phyloP scores from a whole-genome alignment of 148 eudicot genomes.

The Silene uniflora region DNA sequence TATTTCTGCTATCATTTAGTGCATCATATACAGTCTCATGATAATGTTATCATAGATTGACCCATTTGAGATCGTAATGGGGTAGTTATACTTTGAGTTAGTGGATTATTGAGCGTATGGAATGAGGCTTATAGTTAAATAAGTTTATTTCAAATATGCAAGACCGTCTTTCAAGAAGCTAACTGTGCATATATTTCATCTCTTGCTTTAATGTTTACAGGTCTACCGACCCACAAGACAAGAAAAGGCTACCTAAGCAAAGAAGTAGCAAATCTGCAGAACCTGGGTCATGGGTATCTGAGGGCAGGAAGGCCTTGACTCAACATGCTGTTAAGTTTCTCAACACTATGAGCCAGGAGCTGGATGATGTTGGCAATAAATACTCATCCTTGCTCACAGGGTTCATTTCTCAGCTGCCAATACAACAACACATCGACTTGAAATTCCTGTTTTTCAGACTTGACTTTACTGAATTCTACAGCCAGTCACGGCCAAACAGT shows the following conservation, averaged over 20 bases:
- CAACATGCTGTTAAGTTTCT: constrained; percentile 82
- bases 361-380: constrained; percentile 66
- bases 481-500: constrained; percentile 42
- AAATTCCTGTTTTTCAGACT: constrained; percentile 94
- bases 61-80: no score
- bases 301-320: constrained; percentile 77
- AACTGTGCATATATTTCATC: not conserved
- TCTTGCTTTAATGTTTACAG: constrained; percentile 40
- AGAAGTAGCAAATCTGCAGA: constrained; percentile 45
- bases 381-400: constrained; percentile 74
- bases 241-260: constrained; percentile 34
- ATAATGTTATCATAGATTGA: no score
- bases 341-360: constrained; percentile 60
- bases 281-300: constrained; percentile 73
- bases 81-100: no score
- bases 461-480: constrained; percentile 89
- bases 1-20: constrained; percentile 4
- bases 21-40: not conserved
- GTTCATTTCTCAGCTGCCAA: constrained; percentile 76
- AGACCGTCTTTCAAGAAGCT: not conserved
- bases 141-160: no score
- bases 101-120: no score
- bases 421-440: constrained; percentile 89
- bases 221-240: constrained; percentile 49
- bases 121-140: no score